Evolutionary conservation across 495 filamentous ascomycete genomes (phyloP).

Genomic region (Penicillium steckii): DNA sequence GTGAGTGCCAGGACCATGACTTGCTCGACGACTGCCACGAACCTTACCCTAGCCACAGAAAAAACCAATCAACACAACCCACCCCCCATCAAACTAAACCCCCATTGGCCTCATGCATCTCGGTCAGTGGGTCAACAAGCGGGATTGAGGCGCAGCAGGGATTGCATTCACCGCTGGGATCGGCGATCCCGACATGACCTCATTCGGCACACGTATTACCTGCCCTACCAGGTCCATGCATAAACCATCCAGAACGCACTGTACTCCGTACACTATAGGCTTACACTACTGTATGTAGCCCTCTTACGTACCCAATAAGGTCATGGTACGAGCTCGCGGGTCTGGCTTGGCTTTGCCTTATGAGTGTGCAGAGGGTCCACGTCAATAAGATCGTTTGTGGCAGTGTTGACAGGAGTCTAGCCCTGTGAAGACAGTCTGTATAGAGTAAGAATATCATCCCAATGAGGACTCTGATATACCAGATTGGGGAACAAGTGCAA

Average conservation of each 20-base stretch:
- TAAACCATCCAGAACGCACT: too few relatives aligned
- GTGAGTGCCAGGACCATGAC: constrained; percentile 13
- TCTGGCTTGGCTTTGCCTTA: constrained; percentile 1
- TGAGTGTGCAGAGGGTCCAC: not conserved
- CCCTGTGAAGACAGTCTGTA: not conserved
- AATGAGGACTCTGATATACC: too few relatives aligned
- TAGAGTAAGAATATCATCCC: too few relatives aligned
- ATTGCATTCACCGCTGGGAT: constrained; percentile 18
- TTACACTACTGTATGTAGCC: not conserved
- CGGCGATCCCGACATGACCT: constrained; percentile 4
- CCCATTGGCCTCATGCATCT: not conserved
- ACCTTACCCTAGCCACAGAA: constrained; percentile 19
- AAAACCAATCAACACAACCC: not conserved
- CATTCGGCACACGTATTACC: constrained; percentile 1
- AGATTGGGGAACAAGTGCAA: too few relatives aligned
- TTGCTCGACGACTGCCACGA: constrained; percentile 16
- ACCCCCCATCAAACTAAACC: not conserved
- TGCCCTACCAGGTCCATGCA: not conserved
- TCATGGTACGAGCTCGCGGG: not conserved
- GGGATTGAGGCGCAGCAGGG: constrained; percentile 22
- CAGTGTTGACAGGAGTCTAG: not conserved
- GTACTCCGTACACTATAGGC: too few relatives aligned
- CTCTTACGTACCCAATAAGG: not conserved
- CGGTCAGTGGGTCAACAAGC: not conserved
- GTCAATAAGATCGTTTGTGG: not conserved